phyloP scores from a whole-genome alignment of 495 filamentous ascomycete genomes.

The Xylaria scruposa region DNA sequence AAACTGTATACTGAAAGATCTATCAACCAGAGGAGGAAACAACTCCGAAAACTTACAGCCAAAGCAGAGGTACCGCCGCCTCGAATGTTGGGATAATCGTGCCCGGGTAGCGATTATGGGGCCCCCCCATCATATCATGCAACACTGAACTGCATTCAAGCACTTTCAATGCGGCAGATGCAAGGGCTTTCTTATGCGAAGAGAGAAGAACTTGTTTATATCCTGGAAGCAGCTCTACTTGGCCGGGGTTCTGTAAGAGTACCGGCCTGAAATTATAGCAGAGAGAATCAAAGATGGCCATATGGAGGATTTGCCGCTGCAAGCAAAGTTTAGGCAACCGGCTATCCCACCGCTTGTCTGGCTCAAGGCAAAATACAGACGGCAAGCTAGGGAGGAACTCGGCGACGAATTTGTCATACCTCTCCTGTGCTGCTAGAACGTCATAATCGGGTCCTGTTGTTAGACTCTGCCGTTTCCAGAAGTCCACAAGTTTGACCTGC shows the following conservation, averaged over 20 bases:
- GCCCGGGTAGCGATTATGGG: constrained; percentile 30
- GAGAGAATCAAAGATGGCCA: constrained; percentile 38
- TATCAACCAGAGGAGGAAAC: neutral
- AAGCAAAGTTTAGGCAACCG: constrained; percentile 30
- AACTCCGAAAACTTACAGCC: neutral
- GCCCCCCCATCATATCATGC: constrained; percentile 33
- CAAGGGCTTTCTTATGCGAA: constrained; percentile 33
- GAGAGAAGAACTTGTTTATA: constrained; percentile 34
- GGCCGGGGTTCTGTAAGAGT: constrained; percentile 22
- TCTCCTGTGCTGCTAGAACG: constrained; percentile 27
- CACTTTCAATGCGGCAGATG: constrained; percentile 24
- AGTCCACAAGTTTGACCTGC: constrained; percentile 33
- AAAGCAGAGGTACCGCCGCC: constrained; percentile 23
- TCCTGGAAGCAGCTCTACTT: constrained; percentile 22
- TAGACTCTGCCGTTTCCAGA: constrained; percentile 30
- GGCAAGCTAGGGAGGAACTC: constrained; percentile 35
- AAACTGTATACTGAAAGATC: neutral
- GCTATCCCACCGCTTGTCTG: constrained; percentile 36
- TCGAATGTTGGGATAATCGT: constrained; percentile 40
- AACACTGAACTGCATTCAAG: constrained; percentile 28
- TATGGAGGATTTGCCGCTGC: constrained; percentile 39
- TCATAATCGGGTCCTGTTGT: constrained; percentile 27
- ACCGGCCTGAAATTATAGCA: constrained; percentile 40
- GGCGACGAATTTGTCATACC: constrained; percentile 37
- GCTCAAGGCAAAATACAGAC: constrained; percentile 33